These are phyloP conservation scores for Camelina neglecta DNA, from an alignment of 345 rosid genomes.

Conservation along the genomic window DNA sequence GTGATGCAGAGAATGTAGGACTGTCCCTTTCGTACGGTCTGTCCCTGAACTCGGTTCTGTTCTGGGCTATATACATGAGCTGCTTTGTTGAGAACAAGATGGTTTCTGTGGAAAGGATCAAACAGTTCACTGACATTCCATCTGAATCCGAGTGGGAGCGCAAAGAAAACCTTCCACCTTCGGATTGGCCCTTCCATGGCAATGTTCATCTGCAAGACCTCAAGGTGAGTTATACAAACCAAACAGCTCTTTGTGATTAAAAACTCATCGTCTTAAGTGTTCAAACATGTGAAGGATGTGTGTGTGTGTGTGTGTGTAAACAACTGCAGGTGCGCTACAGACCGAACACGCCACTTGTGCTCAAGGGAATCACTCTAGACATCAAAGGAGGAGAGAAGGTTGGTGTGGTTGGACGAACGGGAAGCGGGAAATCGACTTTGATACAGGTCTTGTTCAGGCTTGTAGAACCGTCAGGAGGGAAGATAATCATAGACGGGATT, in stretches of 20 bases:
- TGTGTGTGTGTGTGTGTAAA: conserved; percentile 16
- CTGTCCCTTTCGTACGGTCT: conserved; percentile 89
- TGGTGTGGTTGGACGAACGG: conserved; percentile 94
- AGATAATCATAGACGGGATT: conserved; percentile 79
- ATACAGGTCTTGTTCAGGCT: conserved; percentile 90
- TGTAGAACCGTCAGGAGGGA: conserved; percentile 88
- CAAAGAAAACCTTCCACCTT: conserved; percentile 64
- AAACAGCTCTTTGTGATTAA: conserved; percentile 1
- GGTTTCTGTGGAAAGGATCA: conserved; percentile 94
- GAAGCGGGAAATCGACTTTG: conserved; percentile 93
- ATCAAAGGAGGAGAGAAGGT: conserved; percentile 88
- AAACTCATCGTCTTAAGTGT: background rate
- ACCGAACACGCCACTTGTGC: conserved; percentile 83
- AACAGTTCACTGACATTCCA: conserved; percentile 80
- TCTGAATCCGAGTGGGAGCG: conserved; percentile 83
- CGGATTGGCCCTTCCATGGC: conserved; percentile 80
- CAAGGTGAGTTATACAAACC: conserved; percentile 55
- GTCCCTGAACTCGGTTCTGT: conserved; percentile 82
- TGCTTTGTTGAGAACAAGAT: conserved; percentile 91
- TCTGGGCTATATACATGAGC: conserved; percentile 78
- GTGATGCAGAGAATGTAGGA: conserved; percentile 77
- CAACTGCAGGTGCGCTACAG: conserved; percentile 79
- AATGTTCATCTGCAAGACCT: conserved; percentile 74
- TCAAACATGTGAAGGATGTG: conserved; percentile 12
- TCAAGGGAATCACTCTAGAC: conserved; percentile 78